Conservation (phyloP, 176 grass and related monocot genomes). For the Oryza glumipatula region DNA sequence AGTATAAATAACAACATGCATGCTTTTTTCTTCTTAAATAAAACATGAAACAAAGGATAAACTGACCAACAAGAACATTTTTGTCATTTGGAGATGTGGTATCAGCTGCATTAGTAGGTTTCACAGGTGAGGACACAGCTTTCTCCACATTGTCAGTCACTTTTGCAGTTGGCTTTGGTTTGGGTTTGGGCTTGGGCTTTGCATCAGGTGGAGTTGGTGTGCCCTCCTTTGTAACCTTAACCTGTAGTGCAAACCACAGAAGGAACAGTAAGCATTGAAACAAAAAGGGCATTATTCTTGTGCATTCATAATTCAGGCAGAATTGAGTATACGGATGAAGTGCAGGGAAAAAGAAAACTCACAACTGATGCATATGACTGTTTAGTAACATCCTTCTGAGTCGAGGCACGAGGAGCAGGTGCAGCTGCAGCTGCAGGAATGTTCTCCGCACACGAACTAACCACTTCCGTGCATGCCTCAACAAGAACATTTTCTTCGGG, state of each 20-base stretch:
- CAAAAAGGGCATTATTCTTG: background rate
- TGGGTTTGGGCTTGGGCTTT: conserved; percentile 49
- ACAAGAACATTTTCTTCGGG: background rate
- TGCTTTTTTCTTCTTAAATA: background rate
- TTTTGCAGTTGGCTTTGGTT: conserved; percentile 34
- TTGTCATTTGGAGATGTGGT: conserved; percentile 34
- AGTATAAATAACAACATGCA: background rate
- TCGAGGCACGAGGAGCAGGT: conserved; percentile 26
- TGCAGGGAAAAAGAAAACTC: conserved; percentile 46
- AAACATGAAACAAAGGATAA: background rate
- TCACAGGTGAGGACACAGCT: conserved; percentile 29
- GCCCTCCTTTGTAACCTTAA: conserved; percentile 57
- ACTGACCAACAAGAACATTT: conserved; percentile 54
- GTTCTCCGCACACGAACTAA: conserved; percentile 2
- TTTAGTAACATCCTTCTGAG: conserved; percentile 60
- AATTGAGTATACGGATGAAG: background rate
- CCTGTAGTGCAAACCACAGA: conserved; percentile 20
- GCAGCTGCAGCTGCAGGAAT: conserved; percentile 30
- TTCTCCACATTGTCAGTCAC: conserved; percentile 57
- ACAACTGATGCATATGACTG: conserved; percentile 87
- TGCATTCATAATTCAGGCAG: background rate
- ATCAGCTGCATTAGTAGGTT: conserved; percentile 39
- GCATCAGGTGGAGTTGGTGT: conserved; percentile 33
- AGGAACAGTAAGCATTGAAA: background rate
- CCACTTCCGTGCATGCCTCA: background rate